Evolutionary conservation across 2,329 filamentous ascomycete genomes (phyloP), one percentile per base, ranked within the genome.

Genomic region (Aureobasidium subglaciale): DNA sequence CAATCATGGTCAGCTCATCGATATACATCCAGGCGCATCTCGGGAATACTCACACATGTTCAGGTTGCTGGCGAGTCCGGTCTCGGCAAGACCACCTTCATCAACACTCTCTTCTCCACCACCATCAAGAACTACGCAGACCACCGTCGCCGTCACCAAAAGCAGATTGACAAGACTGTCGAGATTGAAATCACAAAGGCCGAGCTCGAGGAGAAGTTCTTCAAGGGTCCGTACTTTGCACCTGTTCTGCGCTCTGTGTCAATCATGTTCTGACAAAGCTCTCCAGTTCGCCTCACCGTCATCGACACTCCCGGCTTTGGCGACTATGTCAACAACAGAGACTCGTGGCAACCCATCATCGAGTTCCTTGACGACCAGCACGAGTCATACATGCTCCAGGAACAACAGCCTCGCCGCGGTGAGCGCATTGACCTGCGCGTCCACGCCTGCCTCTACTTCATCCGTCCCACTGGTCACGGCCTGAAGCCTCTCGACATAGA

Each of bases 41-140:
- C 59, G 10, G 50, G 29, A 41, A 48, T 24, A 58, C 68, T 73
- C 63, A 70, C 64, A 58, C 58, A 5, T 56, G 37, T 8, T 1
- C 68, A 95, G 90, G 90, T 97, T 76, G 93, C 93, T 78, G 92
- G 92, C 78, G 92, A 99, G 80, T 97, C 93, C 64, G 92, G 92
- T 70, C 79, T 97, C 66, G 93, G 93, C 80, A 99, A 99, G 84
- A 99, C 95, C 24, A 99, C 93, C 68, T 99, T 99, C 78, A 97
- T 99, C 85, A 99, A 99, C 85, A 99, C 93, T 59, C 86, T 99
- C 59, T 99, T 99, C 83, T 99, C 93, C 61, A 99, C 95, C 64
- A 99, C 93, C 67, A 99, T 99, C 84, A 99, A 99, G 83, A 99
- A 97, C 83, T 99, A 99, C 75, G 93, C 93, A 82, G 93, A 99